Evolutionary conservation across 495 filamentous ascomycete species (phyloP).

Genomic region (Ascodesmis nigricans): DNA sequence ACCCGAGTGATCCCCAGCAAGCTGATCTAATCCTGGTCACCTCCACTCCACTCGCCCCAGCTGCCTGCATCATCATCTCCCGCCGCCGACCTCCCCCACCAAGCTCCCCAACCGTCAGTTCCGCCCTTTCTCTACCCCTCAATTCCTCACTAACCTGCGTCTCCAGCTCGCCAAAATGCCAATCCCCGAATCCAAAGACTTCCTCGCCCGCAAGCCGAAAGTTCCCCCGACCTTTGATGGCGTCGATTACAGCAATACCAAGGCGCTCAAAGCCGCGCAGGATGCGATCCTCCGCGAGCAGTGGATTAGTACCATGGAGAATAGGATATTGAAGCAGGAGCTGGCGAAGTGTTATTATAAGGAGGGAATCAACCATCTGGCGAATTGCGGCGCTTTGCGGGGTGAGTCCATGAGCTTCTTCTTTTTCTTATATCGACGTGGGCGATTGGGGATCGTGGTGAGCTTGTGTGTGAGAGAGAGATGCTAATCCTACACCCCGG

Average conservation of each 20-base stretch:
- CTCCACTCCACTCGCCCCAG: too few species aligned
- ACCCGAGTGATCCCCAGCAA: too few species aligned
- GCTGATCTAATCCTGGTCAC: too few species aligned
- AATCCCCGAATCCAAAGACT: conserved; percentile 75
- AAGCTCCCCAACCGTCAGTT: too few species aligned
- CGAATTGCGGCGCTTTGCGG: conserved; percentile 83
- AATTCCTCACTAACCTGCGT: too few species aligned
- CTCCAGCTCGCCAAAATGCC: conserved; percentile 48
- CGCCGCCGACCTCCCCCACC: too few species aligned
- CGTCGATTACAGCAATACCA: conserved; percentile 88
- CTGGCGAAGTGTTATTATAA: conserved; percentile 84
- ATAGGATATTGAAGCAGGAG: conserved; percentile 76
- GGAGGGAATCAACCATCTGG: conserved; percentile 90
- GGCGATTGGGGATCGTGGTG: not conserved
- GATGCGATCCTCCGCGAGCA: conserved; percentile 89
- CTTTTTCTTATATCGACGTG: not conserved
- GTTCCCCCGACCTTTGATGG: conserved; percentile 90
- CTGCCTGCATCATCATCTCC: too few species aligned
- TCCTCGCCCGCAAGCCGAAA: conserved; percentile 83
- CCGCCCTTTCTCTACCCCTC: too few species aligned
- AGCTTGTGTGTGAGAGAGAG: not conserved
- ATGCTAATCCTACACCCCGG: not conserved
- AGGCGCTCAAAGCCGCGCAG: conserved; percentile 73
- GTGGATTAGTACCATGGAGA: conserved; percentile 97
- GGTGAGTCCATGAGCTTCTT: conserved; percentile 35